A percentile compares a stretch with the other conserved stretches of the same genome.
Conservation (phyloP, 176 grass and related monocot species). For the Pontederia paniculata region DNA sequence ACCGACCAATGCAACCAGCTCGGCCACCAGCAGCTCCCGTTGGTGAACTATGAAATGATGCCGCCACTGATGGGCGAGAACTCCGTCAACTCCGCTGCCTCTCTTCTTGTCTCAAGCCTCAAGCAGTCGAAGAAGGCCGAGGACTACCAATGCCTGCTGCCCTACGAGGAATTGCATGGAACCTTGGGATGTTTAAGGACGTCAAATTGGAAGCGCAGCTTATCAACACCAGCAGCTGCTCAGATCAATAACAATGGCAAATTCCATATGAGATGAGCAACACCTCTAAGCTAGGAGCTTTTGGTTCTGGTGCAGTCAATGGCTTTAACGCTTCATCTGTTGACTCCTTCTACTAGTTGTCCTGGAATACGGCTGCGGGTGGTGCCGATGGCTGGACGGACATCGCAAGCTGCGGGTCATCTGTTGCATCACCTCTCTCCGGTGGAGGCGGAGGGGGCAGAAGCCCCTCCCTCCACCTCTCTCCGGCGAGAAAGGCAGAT, state of each 20-base stretch:
- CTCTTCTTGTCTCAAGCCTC: not conserved
- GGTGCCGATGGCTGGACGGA: slow-evolving; percentile 1
- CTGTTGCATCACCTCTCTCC: slow-evolving; percentile 5
- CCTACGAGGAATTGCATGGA: not conserved
- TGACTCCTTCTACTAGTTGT: not conserved
- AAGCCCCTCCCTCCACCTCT: too few species aligned
- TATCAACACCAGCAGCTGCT: not conserved
- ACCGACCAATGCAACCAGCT: slow-evolving; percentile 1
- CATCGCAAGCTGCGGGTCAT: not conserved
- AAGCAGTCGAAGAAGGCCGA: slow-evolving; percentile 5
- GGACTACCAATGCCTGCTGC: slow-evolving; percentile 4
- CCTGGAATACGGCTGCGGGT: slow-evolving; percentile 2
- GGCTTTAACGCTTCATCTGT: not conserved
- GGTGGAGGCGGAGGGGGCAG: too few species aligned
- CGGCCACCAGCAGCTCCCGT: not conserved
- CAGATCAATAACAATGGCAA: not conserved
- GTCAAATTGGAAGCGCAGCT: slow-evolving; percentile 4
- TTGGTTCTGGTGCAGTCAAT: not conserved
- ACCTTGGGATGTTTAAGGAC: slow-evolving; percentile 1
- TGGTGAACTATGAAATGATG: not conserved
- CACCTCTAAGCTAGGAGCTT: not conserved
- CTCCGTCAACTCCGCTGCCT: not conserved
- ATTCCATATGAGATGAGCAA: not conserved
- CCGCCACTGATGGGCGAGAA: not conserved
- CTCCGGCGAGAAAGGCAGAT: too few species aligned